phyloP scores from a whole-genome alignment of 2,329 filamentous ascomycete species.

The Hymenoscyphus linearis region DNA sequence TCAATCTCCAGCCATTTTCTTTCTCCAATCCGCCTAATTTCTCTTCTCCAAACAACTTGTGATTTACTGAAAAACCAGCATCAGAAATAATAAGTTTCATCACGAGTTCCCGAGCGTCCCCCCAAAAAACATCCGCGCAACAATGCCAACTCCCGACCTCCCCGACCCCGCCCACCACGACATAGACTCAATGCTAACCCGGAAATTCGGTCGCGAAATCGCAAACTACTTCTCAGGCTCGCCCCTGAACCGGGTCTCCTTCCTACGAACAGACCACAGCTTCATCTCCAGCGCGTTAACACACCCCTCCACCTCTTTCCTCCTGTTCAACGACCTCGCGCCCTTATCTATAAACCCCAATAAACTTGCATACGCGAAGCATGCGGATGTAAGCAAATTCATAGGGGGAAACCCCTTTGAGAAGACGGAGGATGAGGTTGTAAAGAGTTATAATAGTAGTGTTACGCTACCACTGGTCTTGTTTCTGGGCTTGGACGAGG shows the following conservation, averaged over 20 bases:
- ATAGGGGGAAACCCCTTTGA: slow-evolving; percentile 68
- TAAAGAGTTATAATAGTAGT: slow-evolving; percentile 69
- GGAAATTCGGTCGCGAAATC: slow-evolving; percentile 73
- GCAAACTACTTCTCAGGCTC: slow-evolving; percentile 81
- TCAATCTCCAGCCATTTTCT: not conserved
- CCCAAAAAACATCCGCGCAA: slow-evolving; percentile 9
- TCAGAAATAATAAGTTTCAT: not conserved
- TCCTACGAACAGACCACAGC: slow-evolving; percentile 63
- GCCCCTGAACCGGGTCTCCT: slow-evolving; percentile 73
- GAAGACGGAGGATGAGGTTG: slow-evolving; percentile 64
- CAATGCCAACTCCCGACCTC: slow-evolving; percentile 31
- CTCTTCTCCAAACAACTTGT: not conserved
- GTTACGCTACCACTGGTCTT: slow-evolving; percentile 65
- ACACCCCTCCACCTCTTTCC: slow-evolving; percentile 62
- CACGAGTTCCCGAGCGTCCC: not conserved
- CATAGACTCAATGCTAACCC: slow-evolving; percentile 55
- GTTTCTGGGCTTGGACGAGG: slow-evolving; percentile 80
- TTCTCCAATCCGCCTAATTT: not conserved
- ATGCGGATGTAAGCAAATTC: slow-evolving; percentile 63
- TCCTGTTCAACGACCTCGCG: slow-evolving; percentile 73
- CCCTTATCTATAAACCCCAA: slow-evolving; percentile 61
- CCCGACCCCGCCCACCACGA: slow-evolving; percentile 29
- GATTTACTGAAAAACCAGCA: not conserved
- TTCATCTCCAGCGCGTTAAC: slow-evolving; percentile 65
- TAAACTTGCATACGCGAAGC: slow-evolving; percentile 62